Conservation (phyloP, 805 yeast species). For the Maudiozyma bulderi region DNA sequence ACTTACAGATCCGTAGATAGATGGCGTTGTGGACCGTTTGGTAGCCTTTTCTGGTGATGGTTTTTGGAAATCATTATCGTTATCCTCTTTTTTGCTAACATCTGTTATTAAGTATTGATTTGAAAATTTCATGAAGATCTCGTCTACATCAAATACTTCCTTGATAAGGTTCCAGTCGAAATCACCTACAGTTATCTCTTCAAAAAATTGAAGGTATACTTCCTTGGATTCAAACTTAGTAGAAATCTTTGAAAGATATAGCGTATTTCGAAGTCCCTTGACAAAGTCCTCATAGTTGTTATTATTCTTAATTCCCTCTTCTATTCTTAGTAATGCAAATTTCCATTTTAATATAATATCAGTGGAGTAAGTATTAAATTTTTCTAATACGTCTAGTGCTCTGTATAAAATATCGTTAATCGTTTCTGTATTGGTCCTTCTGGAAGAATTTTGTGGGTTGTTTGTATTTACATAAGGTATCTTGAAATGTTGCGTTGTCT, state of each 20-base stretch:
- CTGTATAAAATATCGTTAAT: conserved; percentile 5
- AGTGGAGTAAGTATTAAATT: background rate
- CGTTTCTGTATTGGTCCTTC: background rate
- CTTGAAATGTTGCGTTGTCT: background rate
- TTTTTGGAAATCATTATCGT: background rate
- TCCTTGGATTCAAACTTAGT: background rate
- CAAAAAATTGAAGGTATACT: background rate
- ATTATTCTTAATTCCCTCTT: conserved; percentile 9
- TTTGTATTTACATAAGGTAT: background rate
- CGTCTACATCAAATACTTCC: background rate
- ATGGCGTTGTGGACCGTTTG: background rate
- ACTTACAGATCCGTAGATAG: background rate
- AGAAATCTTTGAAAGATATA: background rate
- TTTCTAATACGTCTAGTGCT: conserved; percentile 8
- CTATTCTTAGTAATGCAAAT: conserved; percentile 9
- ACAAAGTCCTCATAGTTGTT: conserved; percentile 7
- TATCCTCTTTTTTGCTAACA: background rate
- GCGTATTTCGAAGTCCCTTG: conserved; percentile 7
- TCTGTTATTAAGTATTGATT: background rate
- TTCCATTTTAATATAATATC: conserved; percentile 9
- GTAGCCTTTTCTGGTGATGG: background rate
- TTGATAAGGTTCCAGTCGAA: background rate
- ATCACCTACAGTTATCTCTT: background rate
- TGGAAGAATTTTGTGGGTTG: background rate
- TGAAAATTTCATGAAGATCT: background rate